These are phyloP conservation scores for Ogataea wickerhamii DNA, from an alignment of 805 yeast genomes.

Conservation along the genomic window DNA sequence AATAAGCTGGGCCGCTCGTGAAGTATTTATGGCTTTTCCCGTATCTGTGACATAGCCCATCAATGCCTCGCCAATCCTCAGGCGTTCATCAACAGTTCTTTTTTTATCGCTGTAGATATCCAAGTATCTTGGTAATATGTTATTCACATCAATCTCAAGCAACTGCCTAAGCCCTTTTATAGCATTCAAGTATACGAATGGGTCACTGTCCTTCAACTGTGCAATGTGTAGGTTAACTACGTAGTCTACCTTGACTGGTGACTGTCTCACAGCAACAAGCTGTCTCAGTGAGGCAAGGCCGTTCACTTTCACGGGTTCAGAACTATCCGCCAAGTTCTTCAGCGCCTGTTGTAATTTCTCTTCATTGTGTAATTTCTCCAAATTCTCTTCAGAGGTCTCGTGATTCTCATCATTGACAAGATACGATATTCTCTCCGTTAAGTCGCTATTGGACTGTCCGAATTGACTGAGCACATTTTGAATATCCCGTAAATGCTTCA, in stretches of 20 bases:
- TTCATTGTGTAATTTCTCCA: slow-evolving; percentile 33
- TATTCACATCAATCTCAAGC: slow-evolving; percentile 40
- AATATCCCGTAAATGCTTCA: slow-evolving; percentile 12
- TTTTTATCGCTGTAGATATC: slow-evolving; percentile 14
- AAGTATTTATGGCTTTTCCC: slow-evolving; percentile 32
- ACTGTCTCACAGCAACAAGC: slow-evolving; percentile 39
- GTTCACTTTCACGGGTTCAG: slow-evolving; percentile 82
- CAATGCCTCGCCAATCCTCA: slow-evolving; percentile 81
- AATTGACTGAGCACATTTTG: slow-evolving; percentile 6
- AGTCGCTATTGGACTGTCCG: not conserved
- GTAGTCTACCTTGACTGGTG: slow-evolving; percentile 48
- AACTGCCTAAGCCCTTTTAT: slow-evolving; percentile 72
- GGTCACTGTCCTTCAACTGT: slow-evolving; percentile 74
- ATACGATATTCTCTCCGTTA: slow-evolving; percentile 3
- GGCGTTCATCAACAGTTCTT: slow-evolving; percentile 53
- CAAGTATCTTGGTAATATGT: slow-evolving; percentile 10
- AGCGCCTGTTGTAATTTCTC: slow-evolving; percentile 55
- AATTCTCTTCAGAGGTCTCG: slow-evolving; percentile 1
- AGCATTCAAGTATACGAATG: slow-evolving; percentile 80
- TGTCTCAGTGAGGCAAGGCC: slow-evolving; percentile 67
- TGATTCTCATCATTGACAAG: slow-evolving; percentile 3
- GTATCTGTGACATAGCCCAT: slow-evolving; percentile 53
- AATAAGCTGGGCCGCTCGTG: slow-evolving; percentile 34
- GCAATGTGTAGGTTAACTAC: slow-evolving; percentile 59
- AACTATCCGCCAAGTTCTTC: slow-evolving; percentile 65